These are phyloP conservation scores for Basidioascus undulatus DNA, from an alignment of 768 basidiomycete species.

Conservation along the genomic window DNA sequence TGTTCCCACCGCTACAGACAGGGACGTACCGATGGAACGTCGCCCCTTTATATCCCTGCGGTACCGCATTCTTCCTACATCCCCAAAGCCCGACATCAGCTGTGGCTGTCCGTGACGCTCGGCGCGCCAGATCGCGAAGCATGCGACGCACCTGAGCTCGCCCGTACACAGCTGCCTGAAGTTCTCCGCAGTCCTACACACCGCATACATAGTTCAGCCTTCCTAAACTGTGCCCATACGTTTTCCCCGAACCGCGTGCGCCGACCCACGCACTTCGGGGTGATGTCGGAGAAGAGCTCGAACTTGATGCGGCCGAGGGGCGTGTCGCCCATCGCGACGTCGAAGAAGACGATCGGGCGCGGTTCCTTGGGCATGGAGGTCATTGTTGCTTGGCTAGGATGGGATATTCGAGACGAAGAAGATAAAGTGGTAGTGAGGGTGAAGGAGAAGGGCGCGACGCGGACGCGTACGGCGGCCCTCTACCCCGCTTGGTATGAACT, in stretches of 20 bases:
- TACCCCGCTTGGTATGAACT: too few relatives aligned
- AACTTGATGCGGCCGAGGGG: slow-evolving; percentile 88
- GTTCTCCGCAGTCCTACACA: slow-evolving; percentile 97
- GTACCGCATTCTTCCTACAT: slow-evolving; percentile 36
- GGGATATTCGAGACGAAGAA: too few relatives aligned
- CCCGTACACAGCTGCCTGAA: slow-evolving; percentile 93
- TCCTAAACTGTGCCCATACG: neutral
- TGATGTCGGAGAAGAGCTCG: slow-evolving; percentile 88
- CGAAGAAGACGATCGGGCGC: slow-evolving; percentile 89
- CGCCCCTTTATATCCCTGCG: slow-evolving; percentile 77
- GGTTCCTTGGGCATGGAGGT: too few relatives aligned
- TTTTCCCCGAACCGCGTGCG: neutral
- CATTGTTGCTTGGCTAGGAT: too few relatives aligned
- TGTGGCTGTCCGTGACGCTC: too few relatives aligned
- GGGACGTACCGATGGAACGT: slow-evolving; percentile 61
- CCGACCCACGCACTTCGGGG: slow-evolving; percentile 46
- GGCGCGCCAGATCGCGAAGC: too few relatives aligned
- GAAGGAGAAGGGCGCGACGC: too few relatives aligned
- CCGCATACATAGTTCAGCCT: neutral
- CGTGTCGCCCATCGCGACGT: slow-evolving; percentile 86
- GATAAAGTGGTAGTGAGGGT: too few relatives aligned
- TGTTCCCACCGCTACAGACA: too few relatives aligned
- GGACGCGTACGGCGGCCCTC: too few relatives aligned
- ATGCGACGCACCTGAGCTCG: slow-evolving; percentile 62
- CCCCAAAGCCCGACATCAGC: too few relatives aligned